Conservation (phyloP, 1,139 yeast species). For the Pneumocystis wakefieldiae region DNA sequence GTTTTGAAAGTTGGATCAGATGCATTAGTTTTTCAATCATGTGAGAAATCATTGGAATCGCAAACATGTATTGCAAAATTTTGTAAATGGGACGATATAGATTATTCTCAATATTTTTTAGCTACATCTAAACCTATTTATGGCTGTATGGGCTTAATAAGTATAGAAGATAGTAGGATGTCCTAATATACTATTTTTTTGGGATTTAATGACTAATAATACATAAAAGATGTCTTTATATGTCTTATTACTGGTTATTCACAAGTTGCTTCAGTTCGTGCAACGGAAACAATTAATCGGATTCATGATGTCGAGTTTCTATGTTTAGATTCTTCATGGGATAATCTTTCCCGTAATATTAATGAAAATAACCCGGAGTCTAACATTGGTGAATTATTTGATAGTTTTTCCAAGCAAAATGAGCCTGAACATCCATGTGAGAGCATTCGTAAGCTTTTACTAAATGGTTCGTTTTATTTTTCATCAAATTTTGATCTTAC, state of each 20-base stretch:
- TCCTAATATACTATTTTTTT: slow-evolving; percentile 20
- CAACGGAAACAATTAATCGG: slow-evolving; percentile 59
- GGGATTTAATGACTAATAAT: slow-evolving; percentile 21
- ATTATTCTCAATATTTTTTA: slow-evolving; percentile 21
- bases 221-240: slow-evolving; percentile 41
- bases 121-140: slow-evolving; percentile 44
- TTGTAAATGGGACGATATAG: slow-evolving; percentile 21
- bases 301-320: slow-evolving; percentile 76
- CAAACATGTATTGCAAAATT: slow-evolving; percentile 27
- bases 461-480: slow-evolving; percentile 83
- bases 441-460: slow-evolving; percentile 57
- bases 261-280: slow-evolving; percentile 59
- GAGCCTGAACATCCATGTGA: slow-evolving; percentile 65
- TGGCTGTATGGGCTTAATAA: slow-evolving; percentile 79
- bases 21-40: slow-evolving; percentile 35
- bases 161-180: slow-evolving; percentile 17
- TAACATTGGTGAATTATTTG: slow-evolving; percentile 8
- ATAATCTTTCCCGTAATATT: slow-evolving; percentile 49
- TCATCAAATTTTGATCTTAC: slow-evolving; percentile 88
- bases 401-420: slow-evolving; percentile 4
- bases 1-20: slow-evolving; percentile 35
- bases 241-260: slow-evolving; percentile 66
- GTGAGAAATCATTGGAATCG: slow-evolving; percentile 1
- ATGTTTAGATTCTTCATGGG: slow-evolving; percentile 69
- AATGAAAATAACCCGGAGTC: slow-evolving; percentile 19